Conservation (phyloP, 1,139 yeast species). For the Candida tetrigidarum region DNA sequence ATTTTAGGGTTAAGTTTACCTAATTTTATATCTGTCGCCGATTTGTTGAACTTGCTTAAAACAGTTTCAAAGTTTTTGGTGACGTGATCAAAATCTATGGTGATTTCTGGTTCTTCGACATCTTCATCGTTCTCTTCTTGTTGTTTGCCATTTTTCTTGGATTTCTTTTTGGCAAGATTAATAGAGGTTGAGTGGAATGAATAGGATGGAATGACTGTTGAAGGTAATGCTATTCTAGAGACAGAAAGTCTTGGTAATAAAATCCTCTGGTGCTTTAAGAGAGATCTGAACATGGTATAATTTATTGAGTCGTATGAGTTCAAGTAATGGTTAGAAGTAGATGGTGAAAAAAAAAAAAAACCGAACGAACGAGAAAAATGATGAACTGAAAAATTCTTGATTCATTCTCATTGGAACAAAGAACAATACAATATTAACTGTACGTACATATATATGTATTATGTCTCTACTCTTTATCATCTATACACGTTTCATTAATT, state of each 20-base stretch:
- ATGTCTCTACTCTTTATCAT: not conserved
- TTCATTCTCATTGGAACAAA: not conserved
- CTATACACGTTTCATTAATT: conserved; percentile 4
- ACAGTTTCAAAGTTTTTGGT: conserved; percentile 52
- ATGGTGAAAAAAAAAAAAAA: not conserved
- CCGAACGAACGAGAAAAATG: not conserved
- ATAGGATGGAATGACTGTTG: not conserved
- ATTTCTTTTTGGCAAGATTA: conserved; percentile 18
- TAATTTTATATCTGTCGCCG: conserved; percentile 62
- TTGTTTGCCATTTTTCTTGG: conserved; percentile 22
- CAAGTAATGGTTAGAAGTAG: not conserved
- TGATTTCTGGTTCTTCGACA: conserved; percentile 14
- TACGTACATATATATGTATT: too few species aligned
- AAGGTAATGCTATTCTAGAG: not conserved
- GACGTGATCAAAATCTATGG: conserved; percentile 43
- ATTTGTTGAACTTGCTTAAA: conserved; percentile 56
- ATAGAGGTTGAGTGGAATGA: conserved; percentile 8
- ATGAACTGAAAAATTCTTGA: not conserved
- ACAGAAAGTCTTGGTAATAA: not conserved
- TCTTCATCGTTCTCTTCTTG: conserved; percentile 22
- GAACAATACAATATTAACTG: not conserved
- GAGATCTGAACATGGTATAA: conserved; percentile 13
- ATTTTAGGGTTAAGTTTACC: conserved; percentile 71
- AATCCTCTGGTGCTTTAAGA: not conserved
- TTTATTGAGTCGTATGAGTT: too few species aligned